phyloP scores from a whole-genome alignment of 441 rosid genomes.

The Corymbia citriodora region DNA sequence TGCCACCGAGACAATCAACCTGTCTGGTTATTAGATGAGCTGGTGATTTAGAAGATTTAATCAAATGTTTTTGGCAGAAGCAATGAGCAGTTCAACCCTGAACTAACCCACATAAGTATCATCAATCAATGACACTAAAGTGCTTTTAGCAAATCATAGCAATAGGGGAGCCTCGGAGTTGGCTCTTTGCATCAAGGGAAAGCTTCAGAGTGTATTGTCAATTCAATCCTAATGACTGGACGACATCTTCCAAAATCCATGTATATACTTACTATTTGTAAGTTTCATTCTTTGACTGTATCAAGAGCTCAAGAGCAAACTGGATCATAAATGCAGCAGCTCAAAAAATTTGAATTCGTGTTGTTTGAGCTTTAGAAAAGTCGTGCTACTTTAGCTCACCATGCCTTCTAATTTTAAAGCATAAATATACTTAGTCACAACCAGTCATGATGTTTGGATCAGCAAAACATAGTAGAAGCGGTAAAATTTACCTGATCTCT shows the following conservation, averaged over 20 bases:
- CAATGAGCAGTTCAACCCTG: constrained; percentile 1
- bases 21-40: not conserved
- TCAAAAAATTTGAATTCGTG: not conserved
- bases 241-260: not conserved
- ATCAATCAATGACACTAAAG: not conserved
- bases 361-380: not conserved
- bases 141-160: not conserved
- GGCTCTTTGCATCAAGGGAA: not conserved
- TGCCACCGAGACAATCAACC: not conserved
- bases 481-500: constrained; percentile 47
- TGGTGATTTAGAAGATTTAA: not conserved
- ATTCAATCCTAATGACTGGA: not conserved
- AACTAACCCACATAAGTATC: not conserved
- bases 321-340: not conserved
- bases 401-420: not conserved
- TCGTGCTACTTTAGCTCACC: not conserved
- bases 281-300: not conserved
- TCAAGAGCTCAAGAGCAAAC: not conserved
- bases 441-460: not conserved
- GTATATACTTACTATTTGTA: not conserved
- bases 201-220: not conserved
- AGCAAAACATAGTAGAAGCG: not conserved
- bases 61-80: constrained; percentile 3
- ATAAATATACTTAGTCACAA: not conserved
- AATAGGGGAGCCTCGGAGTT: not conserved